These are phyloP conservation scores for Ochetophila trinervis DNA, from an alignment of 306 rosid species.

Conservation along the genomic window DNA sequence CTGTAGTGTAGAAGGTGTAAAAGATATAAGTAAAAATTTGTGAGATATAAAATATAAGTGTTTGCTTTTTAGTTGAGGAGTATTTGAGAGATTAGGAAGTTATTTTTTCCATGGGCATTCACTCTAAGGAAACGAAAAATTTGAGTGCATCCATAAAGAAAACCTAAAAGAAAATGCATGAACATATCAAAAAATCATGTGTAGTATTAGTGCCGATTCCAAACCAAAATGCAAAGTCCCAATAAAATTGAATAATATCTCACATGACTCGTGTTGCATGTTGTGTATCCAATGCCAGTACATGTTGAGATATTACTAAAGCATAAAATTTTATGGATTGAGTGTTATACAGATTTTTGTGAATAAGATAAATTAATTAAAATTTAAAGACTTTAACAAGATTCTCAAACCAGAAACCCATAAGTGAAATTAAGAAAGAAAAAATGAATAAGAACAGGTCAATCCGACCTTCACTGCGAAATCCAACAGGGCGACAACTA, in stretches of 20 bases:
- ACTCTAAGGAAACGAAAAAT: conserved; percentile 70
- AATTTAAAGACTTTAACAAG: not conserved
- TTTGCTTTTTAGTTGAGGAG: too few species aligned
- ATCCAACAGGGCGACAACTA: conserved; percentile 80
- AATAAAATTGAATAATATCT: not conserved
- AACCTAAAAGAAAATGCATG: conserved; percentile 48
- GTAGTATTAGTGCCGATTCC: not conserved
- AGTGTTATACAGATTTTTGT: not conserved
- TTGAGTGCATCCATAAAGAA: conserved; percentile 72
- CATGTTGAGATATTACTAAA: too few species aligned
- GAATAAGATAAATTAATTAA: not conserved
- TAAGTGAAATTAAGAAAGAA: conserved; percentile 13
- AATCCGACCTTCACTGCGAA: conserved; percentile 72
- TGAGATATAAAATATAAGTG: too few species aligned
- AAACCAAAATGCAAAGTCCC: conserved; percentile 12
- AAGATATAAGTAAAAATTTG: too few species aligned
- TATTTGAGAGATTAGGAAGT: too few species aligned
- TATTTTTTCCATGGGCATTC: too few species aligned
- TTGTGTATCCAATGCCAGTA: too few species aligned
- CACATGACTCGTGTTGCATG: too few species aligned
- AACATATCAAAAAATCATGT: conserved; percentile 22
- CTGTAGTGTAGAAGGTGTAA: too few species aligned
- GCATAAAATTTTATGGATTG: too few species aligned
- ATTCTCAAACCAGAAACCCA: not conserved
- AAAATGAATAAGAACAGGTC: conserved; percentile 19